Evolutionary conservation across 2,329 filamentous ascomycete species (phyloP).

Genomic region (Cordyceps farinosa): DNA sequence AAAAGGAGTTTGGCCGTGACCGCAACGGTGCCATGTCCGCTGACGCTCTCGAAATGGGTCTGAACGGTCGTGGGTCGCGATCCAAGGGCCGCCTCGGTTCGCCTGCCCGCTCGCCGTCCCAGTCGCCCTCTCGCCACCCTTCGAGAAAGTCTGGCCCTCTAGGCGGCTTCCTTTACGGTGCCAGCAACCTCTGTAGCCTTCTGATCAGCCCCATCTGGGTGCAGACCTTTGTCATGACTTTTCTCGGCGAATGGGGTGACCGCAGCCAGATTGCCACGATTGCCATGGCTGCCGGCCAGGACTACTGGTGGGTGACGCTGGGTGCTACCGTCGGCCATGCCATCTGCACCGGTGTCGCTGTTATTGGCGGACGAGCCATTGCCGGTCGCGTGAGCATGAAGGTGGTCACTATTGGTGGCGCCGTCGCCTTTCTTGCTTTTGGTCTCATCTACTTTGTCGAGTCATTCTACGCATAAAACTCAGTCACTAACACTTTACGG

Average conservation of each 20-base stretch:
- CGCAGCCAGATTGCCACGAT: constrained; percentile 97
- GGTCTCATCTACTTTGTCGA: constrained; percentile 89
- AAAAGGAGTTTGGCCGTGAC: constrained; percentile 67
- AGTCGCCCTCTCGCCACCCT: constrained; percentile 63
- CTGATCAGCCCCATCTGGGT: constrained; percentile 96
- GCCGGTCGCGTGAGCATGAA: constrained; percentile 91
- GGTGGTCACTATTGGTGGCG: constrained; percentile 91
- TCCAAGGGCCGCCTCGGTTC: constrained; percentile 75
- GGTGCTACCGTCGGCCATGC: constrained; percentile 84
- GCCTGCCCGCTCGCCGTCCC: constrained; percentile 74
- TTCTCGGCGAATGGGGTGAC: constrained; percentile 97
- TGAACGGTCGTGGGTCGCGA: constrained; percentile 65
- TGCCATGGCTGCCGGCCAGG: constrained; percentile 95
- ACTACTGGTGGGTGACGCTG: constrained; percentile 97
- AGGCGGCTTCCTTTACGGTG: constrained; percentile 52
- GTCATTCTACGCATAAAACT: constrained; percentile 55
- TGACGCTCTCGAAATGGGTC: constrained; percentile 76
- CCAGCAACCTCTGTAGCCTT: constrained; percentile 82
- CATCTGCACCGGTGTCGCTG: constrained; percentile 85
- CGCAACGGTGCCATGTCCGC: constrained; percentile 64
- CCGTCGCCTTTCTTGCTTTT: constrained; percentile 84
- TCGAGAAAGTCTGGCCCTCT: constrained; percentile 43
- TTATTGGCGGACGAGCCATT: constrained; percentile 87
- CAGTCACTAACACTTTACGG: background rate
- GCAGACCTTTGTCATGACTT: constrained; percentile 98